Percentiles rank a stretch among this genome's conserved stretches.
Evolutionary conservation across 495 filamentous ascomycete genomes (phyloP).

Genomic region (Neurospora sp.): DNA sequence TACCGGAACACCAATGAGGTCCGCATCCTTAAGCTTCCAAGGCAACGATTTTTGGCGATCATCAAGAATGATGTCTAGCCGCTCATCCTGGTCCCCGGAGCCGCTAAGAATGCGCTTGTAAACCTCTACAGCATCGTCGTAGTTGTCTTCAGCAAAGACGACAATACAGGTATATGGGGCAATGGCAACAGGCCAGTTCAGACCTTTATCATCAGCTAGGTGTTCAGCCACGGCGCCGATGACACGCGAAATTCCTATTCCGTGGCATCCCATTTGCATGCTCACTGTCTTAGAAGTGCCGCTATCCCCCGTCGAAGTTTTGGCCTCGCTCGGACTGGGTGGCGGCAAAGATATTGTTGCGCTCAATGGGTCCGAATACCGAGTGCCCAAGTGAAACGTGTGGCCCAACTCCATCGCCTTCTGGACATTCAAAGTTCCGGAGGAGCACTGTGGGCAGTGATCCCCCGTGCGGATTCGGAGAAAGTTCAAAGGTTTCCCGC

Average conservation of each 20-base stretch:
- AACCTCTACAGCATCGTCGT: slow-evolving; percentile 40
- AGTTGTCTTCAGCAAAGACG: slow-evolving; percentile 48
- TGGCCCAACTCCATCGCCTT: slow-evolving; percentile 84
- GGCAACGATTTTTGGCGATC: slow-evolving; percentile 59
- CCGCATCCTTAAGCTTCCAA: slow-evolving; percentile 84
- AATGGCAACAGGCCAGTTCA: slow-evolving; percentile 82
- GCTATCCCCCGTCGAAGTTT: slow-evolving; percentile 3
- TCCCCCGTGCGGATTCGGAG: slow-evolving; percentile 59
- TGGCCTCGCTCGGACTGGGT: slow-evolving; percentile 6
- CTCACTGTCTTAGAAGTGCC: slow-evolving; percentile 25
- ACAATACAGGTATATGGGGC: slow-evolving; percentile 70
- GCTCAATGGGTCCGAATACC: slow-evolving; percentile 67
- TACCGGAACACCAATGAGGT: slow-evolving; percentile 79
- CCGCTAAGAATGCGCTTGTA: slow-evolving; percentile 38
- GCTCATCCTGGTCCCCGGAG: not conserved
- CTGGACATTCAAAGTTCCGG: slow-evolving; percentile 53
- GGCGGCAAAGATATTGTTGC: slow-evolving; percentile 42
- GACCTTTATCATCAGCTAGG: slow-evolving; percentile 59
- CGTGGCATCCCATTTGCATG: slow-evolving; percentile 92
- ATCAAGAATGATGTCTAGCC: slow-evolving; percentile 55
- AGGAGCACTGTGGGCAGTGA: slow-evolving; percentile 55
- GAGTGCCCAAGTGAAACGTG: slow-evolving; percentile 86
- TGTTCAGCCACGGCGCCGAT: slow-evolving; percentile 74
- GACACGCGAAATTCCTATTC: slow-evolving; percentile 87
- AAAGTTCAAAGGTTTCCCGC: slow-evolving; percentile 39